Base-by-base conservation (phyloP, 257 asterid genomes). In the Nicotiana otophora region DNA sequence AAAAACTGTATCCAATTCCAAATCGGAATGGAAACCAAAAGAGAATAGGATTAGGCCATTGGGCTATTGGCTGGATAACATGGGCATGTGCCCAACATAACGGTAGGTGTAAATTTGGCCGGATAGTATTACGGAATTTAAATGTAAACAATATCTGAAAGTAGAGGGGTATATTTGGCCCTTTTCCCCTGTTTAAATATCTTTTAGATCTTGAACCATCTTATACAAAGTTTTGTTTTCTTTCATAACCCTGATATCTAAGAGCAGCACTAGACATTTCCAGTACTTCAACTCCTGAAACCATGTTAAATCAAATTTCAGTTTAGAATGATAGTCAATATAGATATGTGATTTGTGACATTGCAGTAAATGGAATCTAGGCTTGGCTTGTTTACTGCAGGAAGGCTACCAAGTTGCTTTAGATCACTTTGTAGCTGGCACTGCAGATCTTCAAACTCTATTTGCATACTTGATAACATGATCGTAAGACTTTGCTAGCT, bases 121-220 rank as follows among this genome's bases (percentile, higher is more conserved):
- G 26, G 26, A 23, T 23, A 23, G 26, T 23, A 23, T 23, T 23
- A 23, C 26, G 26, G 26, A 23, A 1, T 0, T 23, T 23, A 23
- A 23, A 23, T 23, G 26, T 23, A 23, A 23, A 23, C 26, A 23
- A 23, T 23, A 23, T 23, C 26, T 23, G 26, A 23, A 23, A 23
- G 26, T 23, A 23, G 26, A 23, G 26, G 26, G 26, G 26, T 23
- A 23, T 23, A 23, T 23, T 23, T 23, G 26, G 26, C 26, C 26
- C 26, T 23, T 23, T 23, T 23, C 26, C 26, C 26, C 26, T 23
- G 26, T 23, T 23, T 23, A 23, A 0, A 77, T 74, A 95, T 98
- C 99, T 89, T 93, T 94, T 62, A 94, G 87, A 90, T 96, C 98
- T 66, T 96, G 98, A 85, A 94, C 97, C 92, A 93, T 91, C 87